phyloP scores from a whole-genome alignment of 148 eudicot species.

The Amaranthus hypochondriacus region DNA sequence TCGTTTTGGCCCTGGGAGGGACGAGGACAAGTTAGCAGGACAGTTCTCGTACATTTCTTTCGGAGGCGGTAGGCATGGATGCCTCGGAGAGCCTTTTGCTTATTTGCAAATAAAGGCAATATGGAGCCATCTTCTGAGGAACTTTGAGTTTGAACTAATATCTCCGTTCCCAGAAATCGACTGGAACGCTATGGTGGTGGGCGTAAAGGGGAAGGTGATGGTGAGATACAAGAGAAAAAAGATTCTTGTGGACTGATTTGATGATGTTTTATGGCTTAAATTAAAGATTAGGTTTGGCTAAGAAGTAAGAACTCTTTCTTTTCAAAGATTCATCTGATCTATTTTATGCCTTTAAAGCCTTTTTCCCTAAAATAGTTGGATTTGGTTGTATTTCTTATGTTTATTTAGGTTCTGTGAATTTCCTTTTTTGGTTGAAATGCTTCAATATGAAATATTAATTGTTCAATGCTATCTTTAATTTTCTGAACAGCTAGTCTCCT shows the following conservation, averaged over 20 bases:
- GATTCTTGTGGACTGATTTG: constrained; percentile 21
- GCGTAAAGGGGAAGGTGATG: constrained; percentile 39
- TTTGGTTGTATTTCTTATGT: neutral
- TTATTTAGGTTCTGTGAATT: neutral
- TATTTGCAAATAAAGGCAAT: constrained; percentile 91
- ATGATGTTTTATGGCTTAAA: neutral
- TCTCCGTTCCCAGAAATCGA: constrained; percentile 98
- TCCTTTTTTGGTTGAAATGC: too few species aligned
- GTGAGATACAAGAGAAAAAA: constrained; percentile 36
- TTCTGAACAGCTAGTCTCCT: too few species aligned
- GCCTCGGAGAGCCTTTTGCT: constrained; percentile 93
- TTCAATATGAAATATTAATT: too few species aligned
- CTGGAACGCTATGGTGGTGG: constrained; percentile 63
- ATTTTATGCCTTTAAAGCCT: neutral
- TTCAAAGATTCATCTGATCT: neutral
- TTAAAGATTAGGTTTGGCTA: neutral
- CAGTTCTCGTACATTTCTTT: constrained; percentile 78
- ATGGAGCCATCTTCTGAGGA: constrained; percentile 90
- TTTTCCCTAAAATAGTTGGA: neutral
- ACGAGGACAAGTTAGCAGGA: constrained; percentile 87
- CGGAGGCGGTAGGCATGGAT: constrained; percentile 96
- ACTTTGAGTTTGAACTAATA: constrained; percentile 79
- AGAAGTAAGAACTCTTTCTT: neutral
- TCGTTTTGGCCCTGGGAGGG: constrained; percentile 74
- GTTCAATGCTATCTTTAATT: too few species aligned